Base-by-base conservation (phyloP, 495 filamentous ascomycete genomes). In the Lepidopterella palustris region DNA sequence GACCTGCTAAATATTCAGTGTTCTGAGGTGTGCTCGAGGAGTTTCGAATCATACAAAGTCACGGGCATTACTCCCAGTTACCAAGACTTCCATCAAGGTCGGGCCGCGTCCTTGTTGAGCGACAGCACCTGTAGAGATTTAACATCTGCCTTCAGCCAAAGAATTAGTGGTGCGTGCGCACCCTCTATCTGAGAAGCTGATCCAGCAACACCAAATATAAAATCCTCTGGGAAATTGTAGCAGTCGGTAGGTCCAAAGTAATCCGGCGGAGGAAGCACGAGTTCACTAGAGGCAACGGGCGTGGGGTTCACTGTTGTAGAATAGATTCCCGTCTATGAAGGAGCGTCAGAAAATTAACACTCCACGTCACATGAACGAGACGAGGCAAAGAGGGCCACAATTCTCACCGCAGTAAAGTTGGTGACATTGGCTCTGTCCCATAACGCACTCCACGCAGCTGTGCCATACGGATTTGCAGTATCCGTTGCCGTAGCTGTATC, bases 71-170 rank as follows among this genome's bases (percentile, higher is more conserved):
- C 23, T 24, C 11, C 45, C 45, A 18, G 45, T 49, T 49, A 18
- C 45, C 3, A 76, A 25, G n/a, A 73, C 72, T 32, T 78, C 78
- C 24, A 72, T 50, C 3, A 74, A 31, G 2, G 63, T 71, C 6
- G 69, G 69, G 8, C 49, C 47, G 40, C 56, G 52, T 15, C 69
- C 69, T 68, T 71, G 68, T 4, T 45, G 26, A 23, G 39, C 39
- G 15, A 68, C 48, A 24, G 67, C 69, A 5, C 69, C 67, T 60
- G 24, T 18, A 49, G 10, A 18, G n/a, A 49, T 1, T 49, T 49
- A 42, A 20, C 8, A 11, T 9, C 3, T 18, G 45, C 23, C n/a
- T 24, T 8, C 31, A 15, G 6, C 31, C n/a, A 21, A 4, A 10
- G 15, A 10, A 4, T 18, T 21, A 10, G n/a, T 49, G 6, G 15